Conservation (phyloP, 1,284 basidiomycete species). For the Sporisorium sorghi region DNA sequence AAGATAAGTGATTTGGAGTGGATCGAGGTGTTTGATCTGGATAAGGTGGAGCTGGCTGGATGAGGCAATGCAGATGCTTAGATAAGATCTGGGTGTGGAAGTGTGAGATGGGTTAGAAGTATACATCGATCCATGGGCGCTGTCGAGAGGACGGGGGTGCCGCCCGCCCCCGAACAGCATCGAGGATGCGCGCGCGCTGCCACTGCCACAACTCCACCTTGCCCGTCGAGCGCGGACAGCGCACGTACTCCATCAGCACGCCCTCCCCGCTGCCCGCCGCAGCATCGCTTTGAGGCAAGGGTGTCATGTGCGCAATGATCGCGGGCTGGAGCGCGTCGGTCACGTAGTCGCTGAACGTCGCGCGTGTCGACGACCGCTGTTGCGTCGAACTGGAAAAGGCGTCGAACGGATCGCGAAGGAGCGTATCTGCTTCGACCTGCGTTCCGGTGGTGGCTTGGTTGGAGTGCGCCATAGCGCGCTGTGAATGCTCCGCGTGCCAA, state of each 20-base stretch:
- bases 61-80: not conserved
- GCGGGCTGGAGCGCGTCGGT: constrained; percentile 16
- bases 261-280: not conserved
- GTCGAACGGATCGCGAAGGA: constrained; percentile 19
- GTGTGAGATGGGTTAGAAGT: constrained; percentile 13
- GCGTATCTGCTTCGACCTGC: too few species aligned
- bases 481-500: constrained; percentile 35
- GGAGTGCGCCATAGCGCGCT: not conserved
- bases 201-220: constrained; percentile 38
- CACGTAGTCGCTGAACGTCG: constrained; percentile 21
- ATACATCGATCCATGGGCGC: constrained; percentile 43
- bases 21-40: constrained; percentile 62
- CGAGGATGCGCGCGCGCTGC: constrained; percentile 35
- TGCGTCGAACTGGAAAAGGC: constrained; percentile 2
- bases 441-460: too few species aligned
- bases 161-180: constrained; percentile 34
- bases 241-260: constrained; percentile 13
- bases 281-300: not conserved
- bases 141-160: not conserved
- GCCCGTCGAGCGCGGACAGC: constrained; percentile 23
- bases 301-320: constrained; percentile 21
- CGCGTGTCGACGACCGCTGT: not conserved
- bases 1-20: constrained; percentile 65
- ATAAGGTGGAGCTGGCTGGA: constrained; percentile 19
- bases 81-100: not conserved